A percentile compares a stretch with the other conserved stretches of the same genome.
phyloP scores from a whole-genome alignment of 2,329 filamentous ascomycete genomes.

The Ascocoryne sarcoides region DNA sequence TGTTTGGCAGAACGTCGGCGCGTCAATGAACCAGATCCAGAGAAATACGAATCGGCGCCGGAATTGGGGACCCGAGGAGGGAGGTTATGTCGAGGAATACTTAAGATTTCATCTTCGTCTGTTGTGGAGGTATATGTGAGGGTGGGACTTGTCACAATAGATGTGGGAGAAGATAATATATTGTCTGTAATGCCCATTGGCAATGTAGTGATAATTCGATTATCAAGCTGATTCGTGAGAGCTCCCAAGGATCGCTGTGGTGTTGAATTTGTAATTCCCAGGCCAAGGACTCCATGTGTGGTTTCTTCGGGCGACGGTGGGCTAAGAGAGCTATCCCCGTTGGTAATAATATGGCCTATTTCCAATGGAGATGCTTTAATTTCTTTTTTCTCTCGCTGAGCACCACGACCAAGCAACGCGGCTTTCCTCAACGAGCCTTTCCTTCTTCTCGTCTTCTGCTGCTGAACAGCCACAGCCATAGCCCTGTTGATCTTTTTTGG shows the following conservation, averaged over 20 bases:
- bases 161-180: conserved; percentile 24
- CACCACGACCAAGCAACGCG: conserved; percentile 69
- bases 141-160: conserved; percentile 40
- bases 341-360: conserved; percentile 15
- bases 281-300: conserved; percentile 30
- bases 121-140: conserved; percentile 65
- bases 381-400: conserved; percentile 50
- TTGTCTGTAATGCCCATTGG: conserved; percentile 25
- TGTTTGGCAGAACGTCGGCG: conserved; percentile 23
- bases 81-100: conserved; percentile 45
- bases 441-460: conserved; percentile 54
- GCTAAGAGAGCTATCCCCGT: conserved; percentile 3
- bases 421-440: conserved; percentile 84
- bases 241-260: conserved; percentile 39
- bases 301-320: conserved; percentile 22
- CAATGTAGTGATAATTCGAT: conserved; percentile 13
- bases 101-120: conserved; percentile 71
- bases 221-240: not conserved
- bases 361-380: conserved; percentile 31
- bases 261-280: conserved; percentile 40
- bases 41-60: conserved; percentile 56
- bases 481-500: conserved; percentile 25
- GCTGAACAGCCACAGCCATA: conserved; percentile 32
- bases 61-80: conserved; percentile 37
- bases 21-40: conserved; percentile 30